These are phyloP conservation scores for Capsicum chinense DNA, from an alignment of 257 asterid species.

Conservation along the genomic window DNA sequence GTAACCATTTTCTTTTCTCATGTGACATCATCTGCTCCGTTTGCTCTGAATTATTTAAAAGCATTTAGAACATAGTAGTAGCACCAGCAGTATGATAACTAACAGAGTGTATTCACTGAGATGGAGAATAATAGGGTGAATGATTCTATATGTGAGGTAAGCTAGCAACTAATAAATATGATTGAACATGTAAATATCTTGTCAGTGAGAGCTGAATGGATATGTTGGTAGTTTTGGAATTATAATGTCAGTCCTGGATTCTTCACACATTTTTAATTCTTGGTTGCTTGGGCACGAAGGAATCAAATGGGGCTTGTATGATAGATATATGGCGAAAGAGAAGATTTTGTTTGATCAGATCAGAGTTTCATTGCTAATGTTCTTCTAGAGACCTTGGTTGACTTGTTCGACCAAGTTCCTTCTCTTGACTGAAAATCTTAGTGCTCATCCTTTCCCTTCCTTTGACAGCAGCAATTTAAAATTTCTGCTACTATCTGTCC, in stretches of 20 bases:
- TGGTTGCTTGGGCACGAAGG: constrained; percentile 5
- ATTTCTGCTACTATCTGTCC: constrained; percentile 5
- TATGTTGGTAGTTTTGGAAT: constrained; percentile 10
- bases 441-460: background rate
- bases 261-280: background rate
- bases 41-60: background rate
- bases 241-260: constrained; percentile 20
- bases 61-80: background rate
- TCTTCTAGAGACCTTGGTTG: background rate
- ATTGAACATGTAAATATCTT: background rate
- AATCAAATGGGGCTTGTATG: background rate
- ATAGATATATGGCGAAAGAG: background rate
- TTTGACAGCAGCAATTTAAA: background rate
- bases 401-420: background rate
- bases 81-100: background rate
- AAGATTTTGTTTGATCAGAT: background rate
- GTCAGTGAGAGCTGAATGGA: background rate
- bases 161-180: constrained; percentile 2
- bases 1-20: constrained; percentile 33
- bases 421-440: constrained; percentile 5
- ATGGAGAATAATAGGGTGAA: background rate
- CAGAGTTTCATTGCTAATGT: background rate
- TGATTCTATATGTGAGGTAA: background rate
- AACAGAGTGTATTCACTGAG: constrained; percentile 11
- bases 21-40: constrained; percentile 18